Conservation (phyloP, 2,329 filamentous ascomycete species). For the Fusarium denticulatum region DNA sequence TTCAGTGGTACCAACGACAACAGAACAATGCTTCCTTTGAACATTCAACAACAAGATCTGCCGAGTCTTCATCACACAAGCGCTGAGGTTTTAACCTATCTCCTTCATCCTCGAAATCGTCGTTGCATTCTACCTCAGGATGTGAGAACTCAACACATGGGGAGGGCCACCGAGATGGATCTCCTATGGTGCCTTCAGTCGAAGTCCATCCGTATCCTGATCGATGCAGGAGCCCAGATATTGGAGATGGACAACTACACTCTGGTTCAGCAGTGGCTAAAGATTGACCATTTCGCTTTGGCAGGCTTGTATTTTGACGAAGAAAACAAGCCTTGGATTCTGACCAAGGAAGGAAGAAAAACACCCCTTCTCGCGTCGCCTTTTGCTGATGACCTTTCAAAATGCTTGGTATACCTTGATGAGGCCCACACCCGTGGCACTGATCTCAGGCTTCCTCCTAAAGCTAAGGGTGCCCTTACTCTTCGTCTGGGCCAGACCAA, state of each 20-base stretch:
- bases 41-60: slow-evolving; percentile 70
- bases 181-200: slow-evolving; percentile 46
- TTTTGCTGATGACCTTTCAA: slow-evolving; percentile 31
- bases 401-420: slow-evolving; percentile 64
- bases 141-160: slow-evolving; percentile 52
- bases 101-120: slow-evolving; percentile 64
- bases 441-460: slow-evolving; percentile 63
- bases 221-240: slow-evolving; percentile 73
- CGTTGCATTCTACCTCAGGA: slow-evolving; percentile 52
- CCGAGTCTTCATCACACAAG: slow-evolving; percentile 67
- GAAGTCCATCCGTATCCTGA: slow-evolving; percentile 61
- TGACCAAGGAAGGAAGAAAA: slow-evolving; percentile 22
- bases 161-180: slow-evolving; percentile 45
- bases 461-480: slow-evolving; percentile 63
- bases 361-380: slow-evolving; percentile 35
- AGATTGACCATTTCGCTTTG: slow-evolving; percentile 52
- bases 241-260: slow-evolving; percentile 67
- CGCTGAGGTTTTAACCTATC: slow-evolving; percentile 69
- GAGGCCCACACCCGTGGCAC: slow-evolving; percentile 59
- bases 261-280: slow-evolving; percentile 62
- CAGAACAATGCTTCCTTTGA: slow-evolving; percentile 67
- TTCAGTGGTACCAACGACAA: slow-evolving; percentile 81
- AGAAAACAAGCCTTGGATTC: slow-evolving; percentile 34
- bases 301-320: slow-evolving; percentile 64
- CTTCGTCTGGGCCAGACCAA: slow-evolving; percentile 67